phyloP scores from a whole-genome alignment of 2,329 filamentous ascomycete genomes.

The Neofusicoccum kwambonambiense region DNA sequence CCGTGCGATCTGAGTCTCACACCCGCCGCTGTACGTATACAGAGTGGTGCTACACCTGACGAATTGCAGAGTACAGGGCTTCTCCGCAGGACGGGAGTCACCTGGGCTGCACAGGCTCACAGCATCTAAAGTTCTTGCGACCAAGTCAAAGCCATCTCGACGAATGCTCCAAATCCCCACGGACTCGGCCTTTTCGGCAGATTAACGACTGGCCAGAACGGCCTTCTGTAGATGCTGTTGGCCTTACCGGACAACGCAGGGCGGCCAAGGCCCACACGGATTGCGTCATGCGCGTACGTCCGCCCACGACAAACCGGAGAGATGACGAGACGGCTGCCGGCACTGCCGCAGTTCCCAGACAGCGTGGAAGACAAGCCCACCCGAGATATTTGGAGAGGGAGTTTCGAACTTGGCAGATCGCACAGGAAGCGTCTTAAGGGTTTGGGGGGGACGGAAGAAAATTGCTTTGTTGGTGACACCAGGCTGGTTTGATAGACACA shows the following conservation, averaged over 20 bases:
- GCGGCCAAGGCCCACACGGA: not conserved
- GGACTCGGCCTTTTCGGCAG: too few species aligned
- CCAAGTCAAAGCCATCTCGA: too few species aligned
- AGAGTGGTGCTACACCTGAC: too few species aligned
- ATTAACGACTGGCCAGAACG: too few species aligned
- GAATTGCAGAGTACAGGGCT: too few species aligned
- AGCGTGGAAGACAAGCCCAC: not conserved
- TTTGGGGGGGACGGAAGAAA: not conserved
- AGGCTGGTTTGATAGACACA: not conserved
- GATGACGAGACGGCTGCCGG: not conserved
- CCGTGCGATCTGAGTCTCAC: not conserved
- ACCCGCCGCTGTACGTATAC: not conserved
- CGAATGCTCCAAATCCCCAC: too few species aligned
- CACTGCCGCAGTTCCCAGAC: not conserved
- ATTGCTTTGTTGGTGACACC: not conserved
- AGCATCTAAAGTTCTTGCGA: too few species aligned
- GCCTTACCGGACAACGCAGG: not conserved
- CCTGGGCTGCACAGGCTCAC: too few species aligned
- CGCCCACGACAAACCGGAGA: not conserved
- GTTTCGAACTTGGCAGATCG: conserved; percentile 1
- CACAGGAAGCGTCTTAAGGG: not conserved
- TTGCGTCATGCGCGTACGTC: not conserved
- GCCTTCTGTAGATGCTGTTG: not conserved
- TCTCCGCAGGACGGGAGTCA: too few species aligned
- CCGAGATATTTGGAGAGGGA: not conserved